Percentiles rank a stretch among this genome's conserved stretches.
Evolutionary conservation across 2,329 filamentous ascomycete species (phyloP).

Genomic region (Neospermospora avenae): DNA sequence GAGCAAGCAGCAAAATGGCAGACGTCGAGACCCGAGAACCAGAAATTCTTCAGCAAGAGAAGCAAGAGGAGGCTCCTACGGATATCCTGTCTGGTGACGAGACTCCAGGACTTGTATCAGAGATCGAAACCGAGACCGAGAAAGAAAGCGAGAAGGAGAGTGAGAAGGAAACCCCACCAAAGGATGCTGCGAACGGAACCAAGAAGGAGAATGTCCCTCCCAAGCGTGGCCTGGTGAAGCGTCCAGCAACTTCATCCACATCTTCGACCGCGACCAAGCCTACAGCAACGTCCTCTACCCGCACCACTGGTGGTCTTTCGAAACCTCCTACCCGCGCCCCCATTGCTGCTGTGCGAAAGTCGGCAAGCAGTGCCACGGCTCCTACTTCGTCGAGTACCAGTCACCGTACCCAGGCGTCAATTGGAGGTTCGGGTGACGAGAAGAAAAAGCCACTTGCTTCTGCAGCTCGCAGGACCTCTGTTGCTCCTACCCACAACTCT

Average conservation of each 20-base stretch:
- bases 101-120: slow-evolving; percentile 26
- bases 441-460: slow-evolving; percentile 31
- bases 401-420: slow-evolving; percentile 30
- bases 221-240: slow-evolving; percentile 30
- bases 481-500: slow-evolving; percentile 28
- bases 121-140: slow-evolving; percentile 26
- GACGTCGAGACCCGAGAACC: slow-evolving; percentile 30
- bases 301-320: slow-evolving; percentile 32
- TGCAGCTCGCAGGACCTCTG: slow-evolving; percentile 32
- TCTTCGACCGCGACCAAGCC: slow-evolving; percentile 29
- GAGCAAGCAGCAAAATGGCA: slow-evolving; percentile 27
- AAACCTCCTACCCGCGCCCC: slow-evolving; percentile 35
- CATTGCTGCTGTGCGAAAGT: slow-evolving; percentile 30
- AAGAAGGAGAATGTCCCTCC: slow-evolving; percentile 35
- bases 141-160: slow-evolving; percentile 31
- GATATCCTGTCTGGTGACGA: slow-evolving; percentile 30
- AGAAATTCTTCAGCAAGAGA: slow-evolving; percentile 24
- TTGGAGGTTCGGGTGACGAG: slow-evolving; percentile 34
- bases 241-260: slow-evolving; percentile 24
- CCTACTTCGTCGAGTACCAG: slow-evolving; percentile 30
- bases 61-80: slow-evolving; percentile 24
- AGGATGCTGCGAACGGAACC: slow-evolving; percentile 27
- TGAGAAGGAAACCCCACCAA: slow-evolving; percentile 26
- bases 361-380: slow-evolving; percentile 31
- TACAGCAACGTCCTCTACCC: slow-evolving; percentile 28